These are phyloP conservation scores for Solanum etuberosum DNA, from an alignment of 257 asterid species.

Conservation along the genomic window DNA sequence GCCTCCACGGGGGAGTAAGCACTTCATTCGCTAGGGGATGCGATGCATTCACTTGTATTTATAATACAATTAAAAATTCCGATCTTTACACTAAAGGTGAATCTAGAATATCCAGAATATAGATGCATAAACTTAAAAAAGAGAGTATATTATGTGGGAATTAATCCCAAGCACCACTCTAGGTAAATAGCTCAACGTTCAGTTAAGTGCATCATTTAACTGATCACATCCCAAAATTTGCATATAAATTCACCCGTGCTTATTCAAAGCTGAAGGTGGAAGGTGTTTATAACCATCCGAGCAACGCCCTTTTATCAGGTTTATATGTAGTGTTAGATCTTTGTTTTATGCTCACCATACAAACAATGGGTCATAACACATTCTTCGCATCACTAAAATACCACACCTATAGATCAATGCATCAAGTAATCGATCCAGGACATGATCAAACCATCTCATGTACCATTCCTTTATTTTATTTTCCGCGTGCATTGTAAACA, in stretches of 20 bases:
- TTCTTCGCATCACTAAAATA: too few species aligned
- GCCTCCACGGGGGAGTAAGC: neutral
- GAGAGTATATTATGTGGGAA: neutral
- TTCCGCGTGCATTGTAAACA: too few species aligned
- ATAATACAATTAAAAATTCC: too few species aligned
- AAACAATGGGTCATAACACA: too few species aligned
- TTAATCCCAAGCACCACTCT: neutral
- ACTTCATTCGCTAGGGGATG: neutral
- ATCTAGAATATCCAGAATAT: too few species aligned
- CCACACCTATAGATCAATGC: neutral
- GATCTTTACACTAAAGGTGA: neutral
- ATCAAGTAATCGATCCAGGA: neutral
- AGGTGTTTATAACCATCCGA: neutral
- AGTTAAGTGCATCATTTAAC: neutral
- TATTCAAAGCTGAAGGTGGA: too few species aligned
- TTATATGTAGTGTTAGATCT: neutral
- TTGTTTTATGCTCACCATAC: neutral
- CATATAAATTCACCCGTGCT: neutral
- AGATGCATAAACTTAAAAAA: too few species aligned
- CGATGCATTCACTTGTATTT: neutral
- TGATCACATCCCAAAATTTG: neutral
- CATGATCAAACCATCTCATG: neutral
- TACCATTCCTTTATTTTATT: neutral
- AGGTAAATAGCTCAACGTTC: neutral
- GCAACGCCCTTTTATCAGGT: neutral